Conservation (phyloP, 176 grass and related monocot genomes). For the Hsuehochloa calcarea region DNA sequence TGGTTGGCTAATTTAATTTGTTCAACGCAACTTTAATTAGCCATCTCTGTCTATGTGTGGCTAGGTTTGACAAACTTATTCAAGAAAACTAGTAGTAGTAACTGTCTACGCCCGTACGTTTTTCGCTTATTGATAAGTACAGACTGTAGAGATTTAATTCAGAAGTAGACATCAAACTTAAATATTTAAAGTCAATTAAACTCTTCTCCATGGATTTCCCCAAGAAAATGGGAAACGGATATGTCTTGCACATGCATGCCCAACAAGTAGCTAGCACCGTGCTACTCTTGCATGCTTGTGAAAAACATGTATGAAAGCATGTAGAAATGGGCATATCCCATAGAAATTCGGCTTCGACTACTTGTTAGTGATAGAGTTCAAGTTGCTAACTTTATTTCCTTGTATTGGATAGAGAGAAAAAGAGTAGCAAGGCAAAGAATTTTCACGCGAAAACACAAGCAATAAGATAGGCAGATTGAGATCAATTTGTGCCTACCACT, state of each 20-base stretch:
- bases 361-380: constrained; percentile 23
- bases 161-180: constrained; percentile 15
- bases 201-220: constrained; percentile 14
- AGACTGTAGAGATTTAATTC: constrained; percentile 15
- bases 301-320: constrained; percentile 28
- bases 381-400: constrained; percentile 24
- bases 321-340: constrained; percentile 5
- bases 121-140: not conserved
- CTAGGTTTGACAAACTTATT: constrained; percentile 33
- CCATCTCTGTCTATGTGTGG: constrained; percentile 13
- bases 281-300: not conserved
- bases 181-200: constrained; percentile 44
- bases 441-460: not conserved
- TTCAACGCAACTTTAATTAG: constrained; percentile 42
- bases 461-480: not conserved
- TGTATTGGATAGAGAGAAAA: not conserved
- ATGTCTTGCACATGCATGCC: not conserved
- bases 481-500: not conserved
- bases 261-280: constrained; percentile 5
- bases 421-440: not conserved
- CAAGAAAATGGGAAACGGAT: constrained; percentile 38
- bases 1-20: constrained; percentile 20
- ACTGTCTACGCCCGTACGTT: not conserved
- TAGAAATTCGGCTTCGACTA: not conserved
- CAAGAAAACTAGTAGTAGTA: not conserved